Base-by-base conservation (phyloP, 306 rosid genomes). In the Cucurbita pepo region DNA sequence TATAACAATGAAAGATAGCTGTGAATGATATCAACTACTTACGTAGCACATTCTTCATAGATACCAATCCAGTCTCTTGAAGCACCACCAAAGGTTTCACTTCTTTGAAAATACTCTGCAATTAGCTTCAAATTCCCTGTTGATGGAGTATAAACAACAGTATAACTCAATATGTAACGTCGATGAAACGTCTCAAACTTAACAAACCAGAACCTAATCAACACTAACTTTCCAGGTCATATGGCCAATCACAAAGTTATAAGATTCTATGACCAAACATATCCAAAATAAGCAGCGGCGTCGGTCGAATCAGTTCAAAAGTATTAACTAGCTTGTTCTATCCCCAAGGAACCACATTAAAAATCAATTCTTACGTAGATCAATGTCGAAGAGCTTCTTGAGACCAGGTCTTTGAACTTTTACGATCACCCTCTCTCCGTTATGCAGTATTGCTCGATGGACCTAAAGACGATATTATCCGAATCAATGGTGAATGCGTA, bases 331-430 rank as follows among this genome's bases (percentile, higher is more conserved):
- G 3, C 14, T 13, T 47, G 22, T 45, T 11, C 37, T 43, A 43
- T 40, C 71, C 71, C 10, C 36, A 12, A 43, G 36, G 43, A 18
- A 36, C 12, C 25, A 16, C 69, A 62, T 8, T 0, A 65, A 21
- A 62, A 62, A 63, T 7, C 50, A 75, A 34, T 55, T 80, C 98
- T 87, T 84, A 94, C 97, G 79, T 80, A 94, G 79, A 80, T 94
- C 98, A 81, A 90, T 94, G 83, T 94, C 96, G 60, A 94, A 94
- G 82, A 94, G 97, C 85, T 85, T 94, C 89, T 87, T 94, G 51
- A 94, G 85, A 74, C 98, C 98, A 50, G 98, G 96, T 78, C 98
- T 87, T 81, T 91, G 98, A 69, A 94, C 98, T 82, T 94, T 94
- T 75, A 94, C 54, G 19, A 89, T 95, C 58, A 94, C 97, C 77